These are phyloP conservation scores for Tuber umbilicatum DNA, from an alignment of 495 filamentous ascomycete species.

Conservation along the genomic window DNA sequence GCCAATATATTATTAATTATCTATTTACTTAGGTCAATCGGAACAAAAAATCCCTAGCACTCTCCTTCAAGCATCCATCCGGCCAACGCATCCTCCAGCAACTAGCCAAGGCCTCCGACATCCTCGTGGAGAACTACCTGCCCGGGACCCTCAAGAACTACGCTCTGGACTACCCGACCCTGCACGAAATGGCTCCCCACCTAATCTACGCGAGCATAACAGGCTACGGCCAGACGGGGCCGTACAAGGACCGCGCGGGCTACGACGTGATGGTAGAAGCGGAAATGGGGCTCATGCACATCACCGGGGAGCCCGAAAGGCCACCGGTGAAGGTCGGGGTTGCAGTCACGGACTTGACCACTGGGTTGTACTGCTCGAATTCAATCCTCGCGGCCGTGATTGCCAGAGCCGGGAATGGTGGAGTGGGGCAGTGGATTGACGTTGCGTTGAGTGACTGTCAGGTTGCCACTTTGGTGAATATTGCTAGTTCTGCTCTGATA, in stretches of 20 bases:
- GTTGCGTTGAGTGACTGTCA: constrained; percentile 87
- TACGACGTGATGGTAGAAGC: constrained; percentile 99
- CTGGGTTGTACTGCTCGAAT: constrained; percentile 94
- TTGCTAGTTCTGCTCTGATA: constrained; percentile 85
- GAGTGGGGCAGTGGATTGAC: constrained; percentile 85
- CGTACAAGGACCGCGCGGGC: constrained; percentile 78
- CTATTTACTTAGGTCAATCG: not conserved
- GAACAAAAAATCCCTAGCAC: constrained; percentile 89
- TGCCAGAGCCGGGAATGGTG: constrained; percentile 58
- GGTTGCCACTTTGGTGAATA: constrained; percentile 83
- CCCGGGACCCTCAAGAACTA: constrained; percentile 90
- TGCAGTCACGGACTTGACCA: constrained; percentile 92
- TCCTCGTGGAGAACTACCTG: constrained; percentile 95
- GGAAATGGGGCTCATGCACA: constrained; percentile 97
- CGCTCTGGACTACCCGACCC: constrained; percentile 71
- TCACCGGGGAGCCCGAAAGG: constrained; percentile 79
- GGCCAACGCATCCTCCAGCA: constrained; percentile 81
- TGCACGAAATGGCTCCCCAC: constrained; percentile 70
- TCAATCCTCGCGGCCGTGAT: constrained; percentile 91
- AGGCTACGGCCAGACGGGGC: constrained; percentile 83
- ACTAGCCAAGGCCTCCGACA: constrained; percentile 76
- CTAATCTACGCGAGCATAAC: constrained; percentile 64
- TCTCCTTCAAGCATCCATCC: constrained; percentile 78
- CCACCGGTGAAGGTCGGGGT: constrained; percentile 96
- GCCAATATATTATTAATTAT: constrained; percentile 4